Evolutionary conservation across 2,329 filamentous ascomycete genomes (phyloP).

Genomic region (Verticillium longisporum): DNA sequence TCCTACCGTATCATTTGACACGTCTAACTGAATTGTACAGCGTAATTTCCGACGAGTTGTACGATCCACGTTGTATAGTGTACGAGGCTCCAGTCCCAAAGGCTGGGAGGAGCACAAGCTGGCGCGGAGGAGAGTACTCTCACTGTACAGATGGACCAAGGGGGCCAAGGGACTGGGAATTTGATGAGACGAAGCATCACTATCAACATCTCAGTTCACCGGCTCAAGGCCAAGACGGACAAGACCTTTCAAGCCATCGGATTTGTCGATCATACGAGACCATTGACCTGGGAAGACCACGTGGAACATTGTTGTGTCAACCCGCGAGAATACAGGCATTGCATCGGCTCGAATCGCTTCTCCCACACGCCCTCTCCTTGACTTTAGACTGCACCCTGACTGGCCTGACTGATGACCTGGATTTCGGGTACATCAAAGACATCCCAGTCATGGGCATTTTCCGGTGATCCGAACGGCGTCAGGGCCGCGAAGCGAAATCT

Average conservation of each 20-base stretch:
- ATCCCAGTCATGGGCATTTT: conserved; percentile 6
- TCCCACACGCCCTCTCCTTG: no score
- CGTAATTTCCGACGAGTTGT: conserved; percentile 49
- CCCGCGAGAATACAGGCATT: no score
- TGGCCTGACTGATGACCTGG: not conserved
- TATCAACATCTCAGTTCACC: no score
- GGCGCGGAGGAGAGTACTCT: conserved; percentile 40
- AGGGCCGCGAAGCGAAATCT: conserved; percentile 10
- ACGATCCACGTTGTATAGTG: conserved; percentile 38
- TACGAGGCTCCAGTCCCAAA: conserved; percentile 30
- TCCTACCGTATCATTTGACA: not conserved
- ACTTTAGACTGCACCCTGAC: no score
- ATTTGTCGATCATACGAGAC: no score
- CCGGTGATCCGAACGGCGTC: conserved; percentile 6
- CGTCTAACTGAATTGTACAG: conserved; percentile 16
- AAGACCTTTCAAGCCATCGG: no score
- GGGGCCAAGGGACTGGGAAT: conserved; percentile 26
- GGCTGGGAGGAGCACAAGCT: conserved; percentile 32
- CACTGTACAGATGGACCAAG: conserved; percentile 44
- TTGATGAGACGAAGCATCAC: conserved; percentile 7
- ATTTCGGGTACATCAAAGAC: conserved; percentile 5
- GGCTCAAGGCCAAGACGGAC: no score
- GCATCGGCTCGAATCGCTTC: no score
- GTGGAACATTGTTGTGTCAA: no score
- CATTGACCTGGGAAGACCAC: no score